Base-by-base conservation (phyloP, 2,329 filamentous ascomycete species). In the Diplodia seriata region DNA sequence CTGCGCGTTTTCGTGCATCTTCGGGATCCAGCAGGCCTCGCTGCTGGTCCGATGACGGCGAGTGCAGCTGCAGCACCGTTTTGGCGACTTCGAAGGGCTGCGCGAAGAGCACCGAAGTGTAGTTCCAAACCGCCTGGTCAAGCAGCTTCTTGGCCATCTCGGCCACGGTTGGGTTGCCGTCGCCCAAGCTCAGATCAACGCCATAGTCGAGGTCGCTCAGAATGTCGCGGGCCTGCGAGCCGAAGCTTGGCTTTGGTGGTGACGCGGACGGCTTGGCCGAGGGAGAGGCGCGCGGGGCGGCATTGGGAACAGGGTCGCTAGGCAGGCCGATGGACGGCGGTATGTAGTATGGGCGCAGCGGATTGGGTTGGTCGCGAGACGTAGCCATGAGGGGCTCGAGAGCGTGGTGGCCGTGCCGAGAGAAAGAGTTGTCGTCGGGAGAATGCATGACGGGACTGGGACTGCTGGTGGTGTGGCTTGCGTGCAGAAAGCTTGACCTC, bases 61-160 rank as follows among this genome's bases (percentile, higher is more conserved):
- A 80, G 71, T 87, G 88, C 63, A 93, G 88, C 81, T 99, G 95
- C 73, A 99, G 82, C 67, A 98, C 87, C 15, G 90, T 95, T 85
- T 97, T 98, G 75, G 94, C 93, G 68, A 97, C 94, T 83, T 98
- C 95, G 78, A 99, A 98, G 15, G 95, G 95, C 81, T 99, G 95
- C 66, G 93, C 91, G 77, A 97, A 89, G 75, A 98, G 80, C 29
- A 97, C 90, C 68, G 90, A 93, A 15, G 90, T 91, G 81, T 99
- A 99, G 77, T 95, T 94, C 89, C 94, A 96, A 78, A 97, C 77
- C 71, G 95, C 87, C 77, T 94, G 90, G 76, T 98, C 93, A 57
- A 97, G 76, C 69, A 97, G 82, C 70, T 90, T 89, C 76, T 91
- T 92, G 53, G 90, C 84, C 71, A 91, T 91, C 72, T 92, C 90